phyloP scores from a whole-genome alignment of 2,329 filamentous ascomycete species.

The Fonsecaea pugnacius region DNA sequence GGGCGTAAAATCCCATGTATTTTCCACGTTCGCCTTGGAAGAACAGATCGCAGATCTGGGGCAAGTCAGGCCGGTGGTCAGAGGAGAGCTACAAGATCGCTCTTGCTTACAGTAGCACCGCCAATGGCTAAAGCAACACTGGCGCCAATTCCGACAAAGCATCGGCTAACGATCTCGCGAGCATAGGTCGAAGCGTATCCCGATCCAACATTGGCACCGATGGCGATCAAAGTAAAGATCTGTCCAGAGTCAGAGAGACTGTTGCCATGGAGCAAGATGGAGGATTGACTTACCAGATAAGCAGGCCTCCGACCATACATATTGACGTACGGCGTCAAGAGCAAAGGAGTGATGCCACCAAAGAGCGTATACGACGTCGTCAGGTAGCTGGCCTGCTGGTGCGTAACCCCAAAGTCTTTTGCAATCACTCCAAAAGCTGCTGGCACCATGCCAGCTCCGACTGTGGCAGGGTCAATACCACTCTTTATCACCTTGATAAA shows the following conservation, averaged over 20 bases:
- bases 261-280: neutral
- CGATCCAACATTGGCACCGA: conserved; percentile 8
- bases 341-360: conserved; percentile 9
- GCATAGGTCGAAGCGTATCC: conserved; percentile 13
- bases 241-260: neutral
- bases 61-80: neutral
- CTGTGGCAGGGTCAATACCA: conserved; percentile 1
- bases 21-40: conserved; percentile 1
- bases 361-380: conserved; percentile 13
- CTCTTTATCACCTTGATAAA: too few species aligned
- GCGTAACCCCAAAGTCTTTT: conserved; percentile 11
- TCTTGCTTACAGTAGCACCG: conserved; percentile 8
- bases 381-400: conserved; percentile 15
- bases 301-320: conserved; percentile 14
- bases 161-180: conserved; percentile 7
- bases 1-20: conserved; percentile 3
- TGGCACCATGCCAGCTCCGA: conserved; percentile 14
- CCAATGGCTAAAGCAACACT: conserved; percentile 14
- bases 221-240: conserved; percentile 13
- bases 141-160: conserved; percentile 9
- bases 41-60: neutral
- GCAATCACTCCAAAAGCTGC: conserved; percentile 14
- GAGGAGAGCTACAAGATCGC: neutral
- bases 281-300: neutral
- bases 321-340: conserved; percentile 15